These are phyloP conservation scores for Penicillium silybi DNA, from an alignment of 495 filamentous ascomycete genomes.

Conservation along the genomic window DNA sequence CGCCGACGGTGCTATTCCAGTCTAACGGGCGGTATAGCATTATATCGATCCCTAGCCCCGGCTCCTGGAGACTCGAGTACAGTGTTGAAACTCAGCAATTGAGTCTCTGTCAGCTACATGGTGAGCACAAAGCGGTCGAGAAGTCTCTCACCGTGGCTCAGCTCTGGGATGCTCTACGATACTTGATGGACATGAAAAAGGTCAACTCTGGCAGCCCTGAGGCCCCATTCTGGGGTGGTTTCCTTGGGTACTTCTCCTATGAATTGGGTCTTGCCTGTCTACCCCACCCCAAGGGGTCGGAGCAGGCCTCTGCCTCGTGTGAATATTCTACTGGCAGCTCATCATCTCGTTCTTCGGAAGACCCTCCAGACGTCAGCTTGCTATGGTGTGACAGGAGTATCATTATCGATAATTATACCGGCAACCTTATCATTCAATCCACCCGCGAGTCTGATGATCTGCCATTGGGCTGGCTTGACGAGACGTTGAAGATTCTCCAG, in stretches of 20 bases:
- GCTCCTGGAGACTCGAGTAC: slow-evolving; percentile 44
- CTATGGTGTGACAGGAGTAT: slow-evolving; percentile 76
- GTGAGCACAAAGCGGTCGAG: slow-evolving; percentile 9
- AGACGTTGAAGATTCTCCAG: slow-evolving; percentile 24
- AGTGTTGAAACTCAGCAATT: slow-evolving; percentile 22
- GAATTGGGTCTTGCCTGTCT: slow-evolving; percentile 67
- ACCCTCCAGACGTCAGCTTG: slow-evolving; percentile 69
- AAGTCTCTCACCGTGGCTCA: slow-evolving; percentile 26
- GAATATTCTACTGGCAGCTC: not conserved
- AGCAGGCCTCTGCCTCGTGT: not conserved
- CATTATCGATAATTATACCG: slow-evolving; percentile 68
- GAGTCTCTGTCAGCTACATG: slow-evolving; percentile 20
- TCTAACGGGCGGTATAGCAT: slow-evolving; percentile 41
- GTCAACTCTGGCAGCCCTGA: slow-evolving; percentile 37
- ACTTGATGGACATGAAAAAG: slow-evolving; percentile 53
- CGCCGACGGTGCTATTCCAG: slow-evolving; percentile 39
- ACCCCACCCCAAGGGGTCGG: slow-evolving; percentile 27
- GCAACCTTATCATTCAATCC: slow-evolving; percentile 62
- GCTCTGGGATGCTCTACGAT: slow-evolving; percentile 41
- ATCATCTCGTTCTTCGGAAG: slow-evolving; percentile 21
- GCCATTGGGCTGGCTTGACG: slow-evolving; percentile 37
- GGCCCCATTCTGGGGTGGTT: slow-evolving; percentile 78
- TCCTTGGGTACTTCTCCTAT: slow-evolving; percentile 88
- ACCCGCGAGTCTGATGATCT: slow-evolving; percentile 36
- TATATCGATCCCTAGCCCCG: slow-evolving; percentile 38